These are phyloP conservation scores for Epichloe festucae DNA, from an alignment of 2,329 filamentous ascomycete species.

Conservation along the genomic window DNA sequence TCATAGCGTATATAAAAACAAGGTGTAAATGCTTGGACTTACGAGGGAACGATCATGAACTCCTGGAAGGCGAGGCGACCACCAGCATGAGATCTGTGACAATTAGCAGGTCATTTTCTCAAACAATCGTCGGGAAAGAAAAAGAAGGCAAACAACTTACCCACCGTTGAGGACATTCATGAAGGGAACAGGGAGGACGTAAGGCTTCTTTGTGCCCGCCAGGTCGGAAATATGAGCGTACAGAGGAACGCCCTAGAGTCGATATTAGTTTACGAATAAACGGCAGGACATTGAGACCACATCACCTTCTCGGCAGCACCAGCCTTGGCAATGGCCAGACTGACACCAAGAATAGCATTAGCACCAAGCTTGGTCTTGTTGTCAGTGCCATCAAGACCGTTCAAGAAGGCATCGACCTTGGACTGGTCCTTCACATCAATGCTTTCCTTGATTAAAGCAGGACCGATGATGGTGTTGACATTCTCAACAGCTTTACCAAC, in stretches of 20 bases:
- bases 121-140: neutral
- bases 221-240: constrained; percentile 83
- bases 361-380: constrained; percentile 84
- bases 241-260: constrained; percentile 55
- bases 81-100: constrained; percentile 74
- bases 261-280: neutral
- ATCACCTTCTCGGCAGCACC: constrained; percentile 71
- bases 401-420: constrained; percentile 73
- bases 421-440: constrained; percentile 80
- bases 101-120: neutral
- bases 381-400: constrained; percentile 67
- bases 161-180: constrained; percentile 84
- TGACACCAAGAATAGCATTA: constrained; percentile 80
- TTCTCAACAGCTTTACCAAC: constrained; percentile 77
- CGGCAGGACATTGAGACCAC: neutral
- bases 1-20: neutral
- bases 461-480: constrained; percentile 70
- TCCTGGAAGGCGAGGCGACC: constrained; percentile 91
- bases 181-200: constrained; percentile 81
- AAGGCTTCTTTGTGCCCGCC: constrained; percentile 82
- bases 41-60: constrained; percentile 88
- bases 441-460: constrained; percentile 68
- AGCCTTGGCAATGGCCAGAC: constrained; percentile 74
- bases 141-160: constrained; percentile 19
- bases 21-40: constrained; percentile 24